Percentiles rank a stretch among this genome's conserved stretches.
These are phyloP conservation scores for Aphanocladium album DNA, from an alignment of 2,329 filamentous ascomycete species.

Conservation along the genomic window DNA sequence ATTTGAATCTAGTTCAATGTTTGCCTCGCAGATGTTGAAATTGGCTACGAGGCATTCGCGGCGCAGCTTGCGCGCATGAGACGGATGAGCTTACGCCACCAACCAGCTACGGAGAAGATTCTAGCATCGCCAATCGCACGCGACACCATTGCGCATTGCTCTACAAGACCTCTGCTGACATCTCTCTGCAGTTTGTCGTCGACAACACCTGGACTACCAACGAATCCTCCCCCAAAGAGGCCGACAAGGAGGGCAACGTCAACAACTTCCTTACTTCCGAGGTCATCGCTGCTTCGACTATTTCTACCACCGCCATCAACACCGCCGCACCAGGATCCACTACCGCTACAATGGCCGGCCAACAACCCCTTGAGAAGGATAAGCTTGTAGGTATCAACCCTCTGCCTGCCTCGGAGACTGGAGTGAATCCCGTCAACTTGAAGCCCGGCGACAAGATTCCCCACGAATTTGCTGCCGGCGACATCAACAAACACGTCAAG, in stretches of 20 bases:
- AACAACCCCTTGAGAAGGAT: slow-evolving; percentile 51
- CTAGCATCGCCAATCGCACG: not conserved
- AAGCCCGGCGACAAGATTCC: slow-evolving; percentile 79
- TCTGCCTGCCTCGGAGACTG: slow-evolving; percentile 56
- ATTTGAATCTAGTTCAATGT: not conserved
- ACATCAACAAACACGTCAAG: slow-evolving; percentile 65
- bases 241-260: slow-evolving; percentile 75
- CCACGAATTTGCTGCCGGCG: slow-evolving; percentile 60
- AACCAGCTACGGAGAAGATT: not conserved
- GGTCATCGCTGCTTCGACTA: slow-evolving; percentile 52
- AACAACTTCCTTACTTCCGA: slow-evolving; percentile 87
- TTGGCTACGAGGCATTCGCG: not conserved
- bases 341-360: slow-evolving; percentile 60
- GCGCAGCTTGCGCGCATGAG: not conserved
- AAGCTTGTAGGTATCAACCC: slow-evolving; percentile 56
- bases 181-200: slow-evolving; percentile 71
- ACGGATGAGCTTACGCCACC: not conserved
- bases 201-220: slow-evolving; percentile 88
- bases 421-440: slow-evolving; percentile 74
- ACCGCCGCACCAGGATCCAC: slow-evolving; percentile 66
- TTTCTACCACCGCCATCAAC: slow-evolving; percentile 51
- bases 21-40: not conserved
- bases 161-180: not conserved
- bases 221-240: slow-evolving; percentile 72
- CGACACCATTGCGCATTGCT: not conserved